Percentiles rank a stretch among this genome's conserved stretches.
These are phyloP conservation scores for Sanghuangporus sanghuang DNA, from an alignment of 1,284 basidiomycete species.

Conservation along the genomic window DNA sequence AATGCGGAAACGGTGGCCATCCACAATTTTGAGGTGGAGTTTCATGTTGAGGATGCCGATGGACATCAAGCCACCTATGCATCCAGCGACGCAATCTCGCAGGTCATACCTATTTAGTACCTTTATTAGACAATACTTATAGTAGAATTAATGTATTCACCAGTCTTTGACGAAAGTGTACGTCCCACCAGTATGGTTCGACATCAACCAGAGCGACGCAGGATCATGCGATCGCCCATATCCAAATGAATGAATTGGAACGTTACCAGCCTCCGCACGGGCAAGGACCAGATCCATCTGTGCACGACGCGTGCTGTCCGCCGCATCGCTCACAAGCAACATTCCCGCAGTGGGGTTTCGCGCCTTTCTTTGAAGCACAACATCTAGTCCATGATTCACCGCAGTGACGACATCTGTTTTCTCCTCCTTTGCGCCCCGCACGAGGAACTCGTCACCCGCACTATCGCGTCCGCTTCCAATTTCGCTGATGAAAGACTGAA, in stretches of 20 bases:
- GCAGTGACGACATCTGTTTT: slow-evolving; percentile 95
- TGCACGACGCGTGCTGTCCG: slow-evolving; percentile 88
- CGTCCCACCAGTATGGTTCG: slow-evolving; percentile 94
- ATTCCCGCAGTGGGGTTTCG: slow-evolving; percentile 89
- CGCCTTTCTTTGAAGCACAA: slow-evolving; percentile 87
- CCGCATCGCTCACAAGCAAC: slow-evolving; percentile 87
- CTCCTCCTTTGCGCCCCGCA: slow-evolving; percentile 78
- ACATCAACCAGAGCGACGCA: slow-evolving; percentile 97
- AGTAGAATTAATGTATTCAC: slow-evolving; percentile 27
- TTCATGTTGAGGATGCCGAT: slow-evolving; percentile 88
- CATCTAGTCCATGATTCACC: slow-evolving; percentile 89
- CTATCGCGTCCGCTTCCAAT: slow-evolving; percentile 44
- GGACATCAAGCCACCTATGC: slow-evolving; percentile 91
- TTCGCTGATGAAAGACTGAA: slow-evolving; percentile 76
- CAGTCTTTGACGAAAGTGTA: slow-evolving; percentile 97
- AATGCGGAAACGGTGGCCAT: slow-evolving; percentile 79
- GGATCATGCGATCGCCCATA: slow-evolving; percentile 97
- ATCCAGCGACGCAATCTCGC: slow-evolving; percentile 83
- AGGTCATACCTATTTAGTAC: slow-evolving; percentile 58
- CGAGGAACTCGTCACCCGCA: slow-evolving; percentile 66
- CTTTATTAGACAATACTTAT: neutral
- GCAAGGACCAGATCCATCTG: slow-evolving; percentile 98
- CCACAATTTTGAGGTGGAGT: slow-evolving; percentile 86
- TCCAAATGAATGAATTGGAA: slow-evolving; percentile 95
- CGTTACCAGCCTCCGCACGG: slow-evolving; percentile 90